phyloP scores from a whole-genome alignment of 2,329 filamentous ascomycete genomes.

The Helicocarpus griseus region DNA sequence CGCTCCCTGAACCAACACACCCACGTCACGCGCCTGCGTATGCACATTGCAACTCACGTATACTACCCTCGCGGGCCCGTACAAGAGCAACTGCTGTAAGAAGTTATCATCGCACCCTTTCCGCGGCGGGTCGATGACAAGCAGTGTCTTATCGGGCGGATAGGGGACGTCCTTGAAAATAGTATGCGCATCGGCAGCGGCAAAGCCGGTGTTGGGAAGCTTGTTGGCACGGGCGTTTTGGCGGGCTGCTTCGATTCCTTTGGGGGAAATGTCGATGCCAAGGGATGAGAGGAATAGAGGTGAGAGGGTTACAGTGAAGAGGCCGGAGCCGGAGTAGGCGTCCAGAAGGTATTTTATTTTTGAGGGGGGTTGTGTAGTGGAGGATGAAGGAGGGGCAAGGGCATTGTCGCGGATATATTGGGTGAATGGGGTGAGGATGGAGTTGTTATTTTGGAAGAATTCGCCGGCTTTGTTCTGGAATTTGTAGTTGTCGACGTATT shows the following conservation, averaged over 20 bases:
- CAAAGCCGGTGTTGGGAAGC: conserved; percentile 68
- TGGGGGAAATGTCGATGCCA: conserved; percentile 79
- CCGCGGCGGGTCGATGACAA: conserved; percentile 93
- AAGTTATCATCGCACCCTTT: conserved; percentile 90
- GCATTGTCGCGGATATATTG: conserved; percentile 75
- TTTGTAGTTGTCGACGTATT: conserved; percentile 75
- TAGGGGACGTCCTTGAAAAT: conserved; percentile 72
- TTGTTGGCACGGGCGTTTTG: conserved; percentile 70
- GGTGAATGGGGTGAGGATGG: conserved; percentile 80
- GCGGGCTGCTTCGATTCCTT: conserved; percentile 68
- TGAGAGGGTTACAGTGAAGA: conserved; percentile 92
- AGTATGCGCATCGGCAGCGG: conserved; percentile 75
- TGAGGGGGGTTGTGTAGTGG: conserved; percentile 21
- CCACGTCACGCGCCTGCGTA: conserved; percentile 89
- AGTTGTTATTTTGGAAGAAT: conserved; percentile 99
- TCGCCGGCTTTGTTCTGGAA: conserved; percentile 88
- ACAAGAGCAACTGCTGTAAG: conserved; percentile 66
- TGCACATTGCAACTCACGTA: conserved; percentile 99
- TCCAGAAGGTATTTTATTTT: conserved; percentile 82
- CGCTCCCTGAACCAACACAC: conserved; percentile 66
- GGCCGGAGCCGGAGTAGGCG: conserved; percentile 91
- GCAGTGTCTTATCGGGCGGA: conserved; percentile 69
- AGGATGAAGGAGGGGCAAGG: conserved; percentile 41
- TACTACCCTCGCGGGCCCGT: conserved; percentile 67
- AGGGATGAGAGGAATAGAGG: conserved; percentile 68